Evolutionary conservation across 2,329 filamentous ascomycete species (phyloP).

Genomic region (Basipetospora sp.): DNA sequence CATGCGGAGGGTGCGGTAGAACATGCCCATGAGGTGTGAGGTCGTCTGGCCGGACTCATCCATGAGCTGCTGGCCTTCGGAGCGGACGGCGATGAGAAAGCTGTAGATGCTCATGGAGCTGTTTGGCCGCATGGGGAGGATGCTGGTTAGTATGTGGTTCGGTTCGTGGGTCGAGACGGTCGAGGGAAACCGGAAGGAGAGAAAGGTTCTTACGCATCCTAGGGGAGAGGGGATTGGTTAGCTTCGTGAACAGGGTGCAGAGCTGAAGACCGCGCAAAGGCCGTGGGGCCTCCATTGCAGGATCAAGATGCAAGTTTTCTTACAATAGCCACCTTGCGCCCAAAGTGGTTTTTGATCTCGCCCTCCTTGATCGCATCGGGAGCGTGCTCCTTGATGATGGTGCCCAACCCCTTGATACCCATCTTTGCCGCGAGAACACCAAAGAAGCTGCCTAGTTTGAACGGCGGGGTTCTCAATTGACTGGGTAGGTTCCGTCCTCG

Average conservation of each 20-base stretch:
- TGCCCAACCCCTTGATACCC: conserved; percentile 60
- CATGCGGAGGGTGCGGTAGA: conserved; percentile 95
- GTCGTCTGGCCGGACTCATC: conserved; percentile 92
- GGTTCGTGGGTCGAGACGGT: background rate
- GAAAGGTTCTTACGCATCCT: conserved; percentile 39
- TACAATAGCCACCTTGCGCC: conserved; percentile 94
- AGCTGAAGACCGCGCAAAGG: background rate
- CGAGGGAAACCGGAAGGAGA: no score
- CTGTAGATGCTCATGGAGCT: conserved; percentile 98
- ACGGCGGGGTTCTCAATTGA: no score
- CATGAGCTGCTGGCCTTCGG: conserved; percentile 89
- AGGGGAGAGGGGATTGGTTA: background rate
- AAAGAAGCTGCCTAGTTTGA: background rate
- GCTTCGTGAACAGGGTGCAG: no score
- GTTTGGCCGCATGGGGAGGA: no score
- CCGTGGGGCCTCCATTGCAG: no score
- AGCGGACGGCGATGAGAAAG: conserved; percentile 93
- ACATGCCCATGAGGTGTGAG: conserved; percentile 97
- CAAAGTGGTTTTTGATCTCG: conserved; percentile 98
- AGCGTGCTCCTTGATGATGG: conserved; percentile 78
- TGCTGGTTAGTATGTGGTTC: no score
- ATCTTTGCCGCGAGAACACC: conserved; percentile 24
- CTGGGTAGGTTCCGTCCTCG: background rate
- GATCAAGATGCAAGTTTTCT: conserved; percentile 25
- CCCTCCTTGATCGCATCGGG: conserved; percentile 92